Base-by-base conservation (phyloP, 805 yeast species). In the Pichia manshurica region DNA sequence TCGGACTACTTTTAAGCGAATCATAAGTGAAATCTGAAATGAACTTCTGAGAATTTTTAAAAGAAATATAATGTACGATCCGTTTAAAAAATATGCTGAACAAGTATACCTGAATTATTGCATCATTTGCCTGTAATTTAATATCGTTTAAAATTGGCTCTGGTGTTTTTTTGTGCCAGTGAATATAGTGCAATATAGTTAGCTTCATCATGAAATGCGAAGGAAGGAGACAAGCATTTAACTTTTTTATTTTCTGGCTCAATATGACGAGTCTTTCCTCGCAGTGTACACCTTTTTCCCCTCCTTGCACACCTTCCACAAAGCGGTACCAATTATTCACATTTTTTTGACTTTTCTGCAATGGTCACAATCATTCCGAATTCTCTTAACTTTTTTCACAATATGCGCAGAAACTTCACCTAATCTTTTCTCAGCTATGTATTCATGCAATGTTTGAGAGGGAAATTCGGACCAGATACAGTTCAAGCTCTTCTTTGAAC, bases 401-500 rank as follows among this genome's bases (percentile, higher is more conserved):
- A 19, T 5, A 5, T 21, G 23, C 3, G 2, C 19, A 7, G 22
- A 16, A 8, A 40, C 4, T 28, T 7, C 15, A 10, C 5, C 16
- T 17, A 4, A 5, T 16, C 23, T 7, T 5, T 40, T 17, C 7
- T 40, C 7, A 16, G 13, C 17, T 3, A 29, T n/a, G 16, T 19
- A 22, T 40, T 29, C 21, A 40, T 28, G n/a, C 3, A 25, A 21
- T 12, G 34, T 25, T 25, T 25, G 20, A 34, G 37, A 34, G 8
- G 37, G 37, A 7, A 7, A 6, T 34, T 34, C 28, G 4, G 22
- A 12, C 44, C 44, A 52, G 15, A 52, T 52, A 47, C 72, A 68
- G 19, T 40, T 46, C 16, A 55, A 49, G n/a, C 25, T 6, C 21
- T 21, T 19, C 5, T 22, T 42, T 12, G 15, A 3, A 29, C 52